Evolutionary conservation across 208 protist genomes (phyloP).

Genomic region (Crithidia fasciculata): DNA sequence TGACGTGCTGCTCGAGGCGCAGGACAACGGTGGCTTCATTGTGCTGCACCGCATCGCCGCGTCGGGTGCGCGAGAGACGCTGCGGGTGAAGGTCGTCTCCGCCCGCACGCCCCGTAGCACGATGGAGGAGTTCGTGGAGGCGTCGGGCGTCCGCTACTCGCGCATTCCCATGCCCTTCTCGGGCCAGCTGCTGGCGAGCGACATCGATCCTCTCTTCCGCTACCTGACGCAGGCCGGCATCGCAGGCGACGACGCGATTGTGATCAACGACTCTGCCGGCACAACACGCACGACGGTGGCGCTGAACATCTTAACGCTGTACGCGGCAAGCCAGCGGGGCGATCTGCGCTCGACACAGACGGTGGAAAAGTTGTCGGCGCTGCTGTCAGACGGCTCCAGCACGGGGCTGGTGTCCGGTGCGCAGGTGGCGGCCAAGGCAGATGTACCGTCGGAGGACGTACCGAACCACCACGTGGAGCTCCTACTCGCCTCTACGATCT

Average conservation of each 20-base stretch:
- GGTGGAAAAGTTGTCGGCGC: slow-evolving; percentile 40
- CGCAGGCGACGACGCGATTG: slow-evolving; percentile 54
- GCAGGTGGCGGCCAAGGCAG: slow-evolving; percentile 39
- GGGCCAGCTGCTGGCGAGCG: slow-evolving; percentile 74
- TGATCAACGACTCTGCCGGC: slow-evolving; percentile 86
- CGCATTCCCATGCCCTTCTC: slow-evolving; percentile 86
- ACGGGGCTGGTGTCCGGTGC: slow-evolving; percentile 44
- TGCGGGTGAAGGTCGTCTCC: slow-evolving; percentile 68
- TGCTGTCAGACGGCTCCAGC: slow-evolving; percentile 49
- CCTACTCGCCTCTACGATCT: slow-evolving; percentile 81
- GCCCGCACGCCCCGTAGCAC: slow-evolving; percentile 68
- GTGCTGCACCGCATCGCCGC: slow-evolving; percentile 70
- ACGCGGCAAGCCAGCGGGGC: slow-evolving; percentile 49
- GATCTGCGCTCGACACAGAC: slow-evolving; percentile 57
- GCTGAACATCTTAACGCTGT: slow-evolving; percentile 82
- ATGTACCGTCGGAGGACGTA: slow-evolving; percentile 42
- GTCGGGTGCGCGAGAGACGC: slow-evolving; percentile 37
- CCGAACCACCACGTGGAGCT: slow-evolving; percentile 70
- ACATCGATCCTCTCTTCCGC: slow-evolving; percentile 84
- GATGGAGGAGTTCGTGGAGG: slow-evolving; percentile 76
- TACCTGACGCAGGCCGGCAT: slow-evolving; percentile 53
- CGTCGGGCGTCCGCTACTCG: slow-evolving; percentile 63
- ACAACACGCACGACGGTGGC: slow-evolving; percentile 76
- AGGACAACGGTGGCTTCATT: slow-evolving; percentile 75
- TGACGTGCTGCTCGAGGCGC: slow-evolving; percentile 82